Percentiles rank a stretch among this genome's conserved stretches.
Conservation (phyloP, 192 early-diverging fungal species). For the Coemansia sp. region DNA sequence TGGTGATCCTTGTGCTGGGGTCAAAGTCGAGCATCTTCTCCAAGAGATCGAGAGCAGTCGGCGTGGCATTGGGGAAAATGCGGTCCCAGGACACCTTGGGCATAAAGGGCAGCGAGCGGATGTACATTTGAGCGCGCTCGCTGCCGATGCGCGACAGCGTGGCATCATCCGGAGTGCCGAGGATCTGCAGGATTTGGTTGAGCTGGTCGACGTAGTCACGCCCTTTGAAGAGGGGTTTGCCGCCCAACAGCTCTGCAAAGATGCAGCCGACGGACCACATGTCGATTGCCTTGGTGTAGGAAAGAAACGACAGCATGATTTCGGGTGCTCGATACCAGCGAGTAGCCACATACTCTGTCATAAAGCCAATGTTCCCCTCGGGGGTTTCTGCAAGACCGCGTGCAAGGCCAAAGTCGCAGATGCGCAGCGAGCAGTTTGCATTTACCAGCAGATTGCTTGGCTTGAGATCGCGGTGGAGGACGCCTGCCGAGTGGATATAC, state of each 20-base stretch:
- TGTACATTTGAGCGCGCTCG: conserved; percentile 95
- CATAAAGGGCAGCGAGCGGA: conserved; percentile 87
- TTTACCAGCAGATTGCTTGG: conserved; percentile 89
- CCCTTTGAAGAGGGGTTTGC: conserved; percentile 94
- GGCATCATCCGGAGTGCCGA: conserved; percentile 94
- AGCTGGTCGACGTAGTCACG: conserved; percentile 98
- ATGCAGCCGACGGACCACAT: conserved; percentile 99
- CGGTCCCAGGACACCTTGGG: conserved; percentile 83
- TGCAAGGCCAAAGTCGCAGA: conserved; percentile 99
- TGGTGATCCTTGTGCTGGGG: conserved; percentile 88
- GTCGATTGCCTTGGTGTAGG: conserved; percentile 99
- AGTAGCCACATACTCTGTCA: conserved; percentile 99
- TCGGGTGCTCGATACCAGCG: conserved; percentile 99
- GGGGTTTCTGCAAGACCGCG: conserved; percentile 84
- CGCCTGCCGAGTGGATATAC: conserved; percentile 97
- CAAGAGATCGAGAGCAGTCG: conserved; percentile 82
- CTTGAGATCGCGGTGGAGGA: conserved; percentile 98
- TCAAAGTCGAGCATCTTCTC: conserved; percentile 90
- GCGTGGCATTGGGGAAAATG: conserved; percentile 85
- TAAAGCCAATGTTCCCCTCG: conserved; percentile 86
- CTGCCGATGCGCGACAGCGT: conserved; percentile 87
- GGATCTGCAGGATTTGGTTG: conserved; percentile 93
- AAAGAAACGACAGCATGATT: conserved; percentile 96
- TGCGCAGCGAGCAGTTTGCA: conserved; percentile 91
- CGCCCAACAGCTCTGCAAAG: conserved; percentile 95